Base-by-base conservation (phyloP, 2,329 filamentous ascomycete species). In the Fusarium graminum region DNA sequence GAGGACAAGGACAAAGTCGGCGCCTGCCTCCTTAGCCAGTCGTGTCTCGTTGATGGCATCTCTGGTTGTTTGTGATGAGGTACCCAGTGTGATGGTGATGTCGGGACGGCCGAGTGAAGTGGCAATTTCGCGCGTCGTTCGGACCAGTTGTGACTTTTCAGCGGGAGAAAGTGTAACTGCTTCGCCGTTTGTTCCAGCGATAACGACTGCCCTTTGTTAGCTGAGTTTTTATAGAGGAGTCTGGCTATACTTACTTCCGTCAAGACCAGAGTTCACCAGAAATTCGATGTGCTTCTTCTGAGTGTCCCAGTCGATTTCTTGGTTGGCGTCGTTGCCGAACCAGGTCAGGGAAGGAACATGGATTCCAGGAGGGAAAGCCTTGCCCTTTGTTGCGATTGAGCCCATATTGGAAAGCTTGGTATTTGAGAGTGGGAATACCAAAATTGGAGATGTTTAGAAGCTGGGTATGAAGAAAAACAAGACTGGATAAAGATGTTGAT, bases 161-260 rank as follows among this genome's bases (percentile, higher is more conserved):
- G 84, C 82, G 57, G 85, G 82, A 41, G 86, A 86, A 6, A 92
- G 81, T 61, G 91, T 89, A 4, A 91, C 89, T 10, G 90, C 88
- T 78, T 93, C 90, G 69, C 90, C 90, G 70, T 92, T 92, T 67
- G 88, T 90, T 49, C 90, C 90, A 73, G 91, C 89, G 40, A 88
- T 87, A 43, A 91, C 88, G 59, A 92, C 78, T 74, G n/a, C 28
- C 16, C 3, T 10, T 4, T 36, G 57, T 66, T 72, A 74, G 57
- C 69, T 46, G 19, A 12, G 4, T 6, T 4, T 14, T 10, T 9
- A 1, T 3, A 4, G 2, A 4, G 1, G 2, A 1, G 3, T 26
- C 4, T 13, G 2, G 5, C 7, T 42, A 7, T 19, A 62, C 64
- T 40, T 71, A 81, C 80, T 77, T 9, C 84, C 84, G 47, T 87